Evolutionary conservation across 148 eudicot species (phyloP).

Genomic region (Rhododendron molle): DNA sequence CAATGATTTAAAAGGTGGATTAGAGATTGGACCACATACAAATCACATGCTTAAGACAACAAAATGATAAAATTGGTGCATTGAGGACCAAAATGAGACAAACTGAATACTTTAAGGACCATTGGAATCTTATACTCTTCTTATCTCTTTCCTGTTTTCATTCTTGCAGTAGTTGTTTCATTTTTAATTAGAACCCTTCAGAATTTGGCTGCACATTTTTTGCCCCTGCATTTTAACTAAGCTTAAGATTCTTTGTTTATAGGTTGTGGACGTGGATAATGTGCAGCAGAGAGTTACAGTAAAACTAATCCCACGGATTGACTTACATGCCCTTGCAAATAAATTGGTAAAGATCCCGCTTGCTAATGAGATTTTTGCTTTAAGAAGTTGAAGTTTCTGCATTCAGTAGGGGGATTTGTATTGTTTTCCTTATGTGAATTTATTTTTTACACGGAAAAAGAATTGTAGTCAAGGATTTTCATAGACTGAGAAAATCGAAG

Average conservation of each 20-base stretch:
- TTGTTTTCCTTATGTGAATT: background rate
- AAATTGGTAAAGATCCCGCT: constrained; percentile 47
- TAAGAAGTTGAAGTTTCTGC: background rate
- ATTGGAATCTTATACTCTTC: background rate
- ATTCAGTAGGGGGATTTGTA: background rate
- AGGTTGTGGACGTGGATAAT: constrained; percentile 92
- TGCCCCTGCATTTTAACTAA: background rate
- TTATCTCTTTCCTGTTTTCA: background rate
- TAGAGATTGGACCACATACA: background rate
- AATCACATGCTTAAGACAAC: background rate
- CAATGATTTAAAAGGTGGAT: background rate
- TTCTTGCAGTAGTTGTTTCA: background rate
- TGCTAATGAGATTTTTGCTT: background rate
- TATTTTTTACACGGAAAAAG: background rate
- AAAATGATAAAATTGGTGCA: background rate
- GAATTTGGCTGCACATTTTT: background rate
- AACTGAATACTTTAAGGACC: background rate
- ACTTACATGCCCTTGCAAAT: constrained; percentile 77
- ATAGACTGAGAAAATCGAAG: background rate
- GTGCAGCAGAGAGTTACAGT: constrained; percentile 87
- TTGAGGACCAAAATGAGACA: background rate
- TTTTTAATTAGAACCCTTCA: background rate
- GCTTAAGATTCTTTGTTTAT: constrained; percentile 2
- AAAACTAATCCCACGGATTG: constrained; percentile 82
- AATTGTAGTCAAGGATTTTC: background rate